Conservation (phyloP, 2,329 filamentous ascomycete species). For the Pleurostoma richardsiae region DNA sequence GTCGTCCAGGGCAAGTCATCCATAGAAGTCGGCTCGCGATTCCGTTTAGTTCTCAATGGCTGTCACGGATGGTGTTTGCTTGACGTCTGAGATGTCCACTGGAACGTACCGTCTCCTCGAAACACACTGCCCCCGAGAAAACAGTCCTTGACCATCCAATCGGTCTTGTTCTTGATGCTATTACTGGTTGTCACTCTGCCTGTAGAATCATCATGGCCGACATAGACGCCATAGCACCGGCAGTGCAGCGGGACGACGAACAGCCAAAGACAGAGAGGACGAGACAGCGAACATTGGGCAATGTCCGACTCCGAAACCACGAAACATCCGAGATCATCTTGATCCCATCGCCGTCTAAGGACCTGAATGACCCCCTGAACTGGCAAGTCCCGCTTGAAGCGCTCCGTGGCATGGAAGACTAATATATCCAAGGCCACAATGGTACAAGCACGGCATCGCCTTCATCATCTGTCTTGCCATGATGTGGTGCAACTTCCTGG, state of each 20-base stretch:
- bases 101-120: no score
- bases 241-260: constrained; percentile 9
- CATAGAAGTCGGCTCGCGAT: no score
- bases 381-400: constrained; percentile 26
- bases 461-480: constrained; percentile 45
- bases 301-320: constrained; percentile 33
- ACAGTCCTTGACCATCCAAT: no score
- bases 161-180: no score
- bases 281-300: constrained; percentile 27
- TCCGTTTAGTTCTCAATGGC: no score
- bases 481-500: constrained; percentile 51
- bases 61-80: no score
- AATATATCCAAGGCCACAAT: constrained; percentile 26
- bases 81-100: no score
- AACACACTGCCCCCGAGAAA: no score
- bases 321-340: constrained; percentile 44
- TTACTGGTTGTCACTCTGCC: no score
- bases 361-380: constrained; percentile 49
- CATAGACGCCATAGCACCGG: constrained; percentile 10
- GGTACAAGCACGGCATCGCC: constrained; percentile 45
- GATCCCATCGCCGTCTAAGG: constrained; percentile 41
- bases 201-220: constrained; percentile 6
- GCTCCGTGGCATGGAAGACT: no score
- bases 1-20: no score
- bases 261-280: constrained; percentile 8